phyloP scores from a whole-genome alignment of 257 asterid species.

The Thymus mandschuricus region DNA sequence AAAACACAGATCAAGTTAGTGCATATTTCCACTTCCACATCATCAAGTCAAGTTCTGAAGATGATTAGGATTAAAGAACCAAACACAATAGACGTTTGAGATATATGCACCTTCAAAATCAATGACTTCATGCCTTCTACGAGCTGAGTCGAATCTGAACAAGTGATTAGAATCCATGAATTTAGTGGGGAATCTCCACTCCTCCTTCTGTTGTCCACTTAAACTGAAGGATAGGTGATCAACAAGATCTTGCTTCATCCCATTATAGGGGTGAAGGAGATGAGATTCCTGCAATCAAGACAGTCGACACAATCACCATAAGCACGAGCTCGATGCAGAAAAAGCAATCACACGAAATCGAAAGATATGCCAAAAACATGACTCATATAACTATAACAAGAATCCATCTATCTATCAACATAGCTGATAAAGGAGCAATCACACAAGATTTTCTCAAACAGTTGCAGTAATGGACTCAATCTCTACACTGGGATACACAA shows the following conservation, averaged over 20 bases:
- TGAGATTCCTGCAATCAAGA: slow-evolving; percentile 53
- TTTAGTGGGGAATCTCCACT: slow-evolving; percentile 49
- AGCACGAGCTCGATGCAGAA: neutral
- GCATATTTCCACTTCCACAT: neutral
- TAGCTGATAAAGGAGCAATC: too few relatives aligned
- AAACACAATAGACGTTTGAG: slow-evolving; percentile 1
- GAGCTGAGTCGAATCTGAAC: slow-evolving; percentile 37
- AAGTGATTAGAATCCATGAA: slow-evolving; percentile 40
- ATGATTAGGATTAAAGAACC: neutral
- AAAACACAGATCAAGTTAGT: slow-evolving; percentile 25
- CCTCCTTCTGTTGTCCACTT: slow-evolving; percentile 45
- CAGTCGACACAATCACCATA: neutral
- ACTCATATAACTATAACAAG: neutral
- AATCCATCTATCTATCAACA: neutral
- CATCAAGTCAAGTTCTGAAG: neutral
- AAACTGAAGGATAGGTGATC: slow-evolving; percentile 40
- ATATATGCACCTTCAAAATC: slow-evolving; percentile 61
- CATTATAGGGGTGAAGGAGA: slow-evolving; percentile 42
- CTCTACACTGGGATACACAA: neutral
- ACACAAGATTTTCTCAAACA: neutral
- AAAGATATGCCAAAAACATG: too few relatives aligned
- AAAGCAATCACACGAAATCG: neutral
- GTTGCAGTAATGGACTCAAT: neutral
- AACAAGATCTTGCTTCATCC: slow-evolving; percentile 46
- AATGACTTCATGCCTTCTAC: slow-evolving; percentile 38